Evolutionary conservation across 2,329 filamentous ascomycete species (phyloP).

Genomic region (Pestalotiopsis sp.): DNA sequence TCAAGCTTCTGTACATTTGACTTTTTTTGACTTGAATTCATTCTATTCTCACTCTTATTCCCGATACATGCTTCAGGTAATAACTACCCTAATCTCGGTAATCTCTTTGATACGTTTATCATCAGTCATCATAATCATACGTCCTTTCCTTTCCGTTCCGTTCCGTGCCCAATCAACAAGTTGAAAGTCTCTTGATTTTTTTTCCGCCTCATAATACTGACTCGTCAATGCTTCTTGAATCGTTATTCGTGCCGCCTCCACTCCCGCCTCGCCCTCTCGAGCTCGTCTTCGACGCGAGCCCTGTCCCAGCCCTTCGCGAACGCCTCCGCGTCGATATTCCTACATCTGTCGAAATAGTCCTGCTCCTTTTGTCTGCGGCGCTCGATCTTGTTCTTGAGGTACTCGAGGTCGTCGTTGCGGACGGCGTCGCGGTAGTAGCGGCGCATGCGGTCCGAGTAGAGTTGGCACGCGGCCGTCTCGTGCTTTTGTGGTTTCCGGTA

Average conservation of each 20-base stretch:
- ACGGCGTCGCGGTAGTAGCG: constrained; percentile 71
- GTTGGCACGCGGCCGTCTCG: constrained; percentile 66
- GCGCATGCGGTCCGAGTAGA: constrained; percentile 82
- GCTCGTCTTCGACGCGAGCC: constrained; percentile 44
- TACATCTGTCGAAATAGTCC: constrained; percentile 58
- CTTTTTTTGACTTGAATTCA: background rate
- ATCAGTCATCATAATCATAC: background rate
- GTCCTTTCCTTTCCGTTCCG: background rate
- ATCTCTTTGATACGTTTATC: background rate
- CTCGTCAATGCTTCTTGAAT: background rate
- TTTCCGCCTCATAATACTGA: background rate
- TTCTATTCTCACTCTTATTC: background rate
- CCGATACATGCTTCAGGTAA: background rate
- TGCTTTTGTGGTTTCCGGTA: constrained; percentile 62
- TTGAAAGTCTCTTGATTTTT: background rate
- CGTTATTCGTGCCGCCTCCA: constrained; percentile 59
- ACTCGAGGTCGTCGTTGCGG: constrained; percentile 65
- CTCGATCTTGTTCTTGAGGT: constrained; percentile 59
- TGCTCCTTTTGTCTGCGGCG: constrained; percentile 64
- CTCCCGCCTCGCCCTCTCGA: constrained; percentile 54
- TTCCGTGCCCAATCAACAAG: background rate
- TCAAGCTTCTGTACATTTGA: too few relatives aligned
- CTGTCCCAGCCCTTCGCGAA: constrained; percentile 39
- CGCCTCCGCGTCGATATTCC: constrained; percentile 41
- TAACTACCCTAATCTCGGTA: background rate